Percentiles rank a stretch among this genome's conserved stretches.
Evolutionary conservation across 2,329 filamentous ascomycete genomes (phyloP).

Genomic region (Alternaria sp.): DNA sequence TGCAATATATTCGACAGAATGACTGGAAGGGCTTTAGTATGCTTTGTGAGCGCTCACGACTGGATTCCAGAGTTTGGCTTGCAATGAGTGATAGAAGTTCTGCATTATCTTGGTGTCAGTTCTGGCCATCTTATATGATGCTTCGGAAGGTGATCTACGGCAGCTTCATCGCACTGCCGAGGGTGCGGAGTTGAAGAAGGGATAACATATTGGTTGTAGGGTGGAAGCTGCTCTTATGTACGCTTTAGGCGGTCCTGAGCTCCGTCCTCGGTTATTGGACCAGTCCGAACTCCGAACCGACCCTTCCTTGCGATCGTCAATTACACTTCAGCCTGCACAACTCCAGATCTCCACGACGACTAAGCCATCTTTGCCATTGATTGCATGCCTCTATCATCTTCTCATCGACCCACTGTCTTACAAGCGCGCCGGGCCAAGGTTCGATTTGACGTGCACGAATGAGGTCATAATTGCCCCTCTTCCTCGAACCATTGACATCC

Average conservation of each 20-base stretch:
- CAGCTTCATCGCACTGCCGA: not conserved
- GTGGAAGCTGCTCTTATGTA: not conserved
- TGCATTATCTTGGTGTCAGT: not conserved
- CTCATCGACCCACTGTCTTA: not conserved
- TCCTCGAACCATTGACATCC: too few species aligned
- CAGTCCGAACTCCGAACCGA: not conserved
- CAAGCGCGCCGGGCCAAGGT: not conserved
- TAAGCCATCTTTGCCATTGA: not conserved
- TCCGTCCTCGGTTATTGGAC: not conserved
- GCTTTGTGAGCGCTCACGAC: not conserved
- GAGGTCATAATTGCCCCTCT: too few species aligned
- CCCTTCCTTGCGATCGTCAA: not conserved
- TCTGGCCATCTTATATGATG: not conserved
- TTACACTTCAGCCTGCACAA: not conserved
- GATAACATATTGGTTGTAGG: not conserved
- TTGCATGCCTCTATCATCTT: not conserved
- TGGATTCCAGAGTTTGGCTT: not conserved
- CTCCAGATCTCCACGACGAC: not conserved
- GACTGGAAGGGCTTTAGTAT: fast-evolving
- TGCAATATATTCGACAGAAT: not conserved
- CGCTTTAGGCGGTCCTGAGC: not conserved
- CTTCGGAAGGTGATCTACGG: not conserved
- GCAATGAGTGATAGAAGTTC: not conserved
- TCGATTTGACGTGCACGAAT: too few species aligned
- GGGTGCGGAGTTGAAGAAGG: not conserved